These are phyloP conservation scores for Aureobasidium mangrovei DNA, from an alignment of 2,329 filamentous ascomycete species.

Conservation along the genomic window DNA sequence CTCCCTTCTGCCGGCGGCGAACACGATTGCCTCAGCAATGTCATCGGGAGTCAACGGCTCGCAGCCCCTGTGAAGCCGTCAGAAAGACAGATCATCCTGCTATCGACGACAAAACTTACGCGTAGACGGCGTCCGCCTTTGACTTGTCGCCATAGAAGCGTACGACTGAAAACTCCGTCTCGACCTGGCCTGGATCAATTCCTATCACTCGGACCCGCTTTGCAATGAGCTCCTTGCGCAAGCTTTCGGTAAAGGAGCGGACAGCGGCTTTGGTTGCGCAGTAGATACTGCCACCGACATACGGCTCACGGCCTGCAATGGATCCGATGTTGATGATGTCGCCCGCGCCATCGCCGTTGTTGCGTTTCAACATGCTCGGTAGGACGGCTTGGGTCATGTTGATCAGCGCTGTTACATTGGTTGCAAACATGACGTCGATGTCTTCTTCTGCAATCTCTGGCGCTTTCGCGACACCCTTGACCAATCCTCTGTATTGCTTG, in stretches of 20 bases:
- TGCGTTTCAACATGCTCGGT: slow-evolving; percentile 64
- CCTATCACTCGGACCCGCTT: slow-evolving; percentile 76
- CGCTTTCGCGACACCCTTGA: slow-evolving; percentile 78
- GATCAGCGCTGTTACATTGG: slow-evolving; percentile 91
- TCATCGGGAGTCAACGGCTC: slow-evolving; percentile 84
- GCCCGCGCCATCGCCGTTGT: slow-evolving; percentile 60
- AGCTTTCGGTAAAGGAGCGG: slow-evolving; percentile 69
- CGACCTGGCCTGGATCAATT: slow-evolving; percentile 85
- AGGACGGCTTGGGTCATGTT: slow-evolving; percentile 92
- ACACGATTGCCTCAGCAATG: slow-evolving; percentile 84
- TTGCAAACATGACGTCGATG: slow-evolving; percentile 78
- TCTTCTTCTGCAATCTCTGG: slow-evolving; percentile 76
- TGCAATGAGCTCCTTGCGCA: slow-evolving; percentile 75
- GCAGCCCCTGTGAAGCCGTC: slow-evolving; percentile 44
- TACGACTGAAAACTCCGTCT: slow-evolving; percentile 87
- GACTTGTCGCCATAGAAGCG: slow-evolving; percentile 80
- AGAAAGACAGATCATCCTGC: no score
- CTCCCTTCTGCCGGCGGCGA: slow-evolving; percentile 71
- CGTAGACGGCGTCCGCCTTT: slow-evolving; percentile 86
- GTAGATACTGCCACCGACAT: slow-evolving; percentile 81
- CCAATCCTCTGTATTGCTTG: slow-evolving; percentile 57
- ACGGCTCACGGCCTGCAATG: slow-evolving; percentile 79
- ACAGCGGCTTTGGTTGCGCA: slow-evolving; percentile 89
- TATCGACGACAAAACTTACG: no score
- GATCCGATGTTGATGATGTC: slow-evolving; percentile 95